Evolutionary conservation across 805 yeast species (phyloP).

Genomic region (Hanseniaspora thailandica): DNA sequence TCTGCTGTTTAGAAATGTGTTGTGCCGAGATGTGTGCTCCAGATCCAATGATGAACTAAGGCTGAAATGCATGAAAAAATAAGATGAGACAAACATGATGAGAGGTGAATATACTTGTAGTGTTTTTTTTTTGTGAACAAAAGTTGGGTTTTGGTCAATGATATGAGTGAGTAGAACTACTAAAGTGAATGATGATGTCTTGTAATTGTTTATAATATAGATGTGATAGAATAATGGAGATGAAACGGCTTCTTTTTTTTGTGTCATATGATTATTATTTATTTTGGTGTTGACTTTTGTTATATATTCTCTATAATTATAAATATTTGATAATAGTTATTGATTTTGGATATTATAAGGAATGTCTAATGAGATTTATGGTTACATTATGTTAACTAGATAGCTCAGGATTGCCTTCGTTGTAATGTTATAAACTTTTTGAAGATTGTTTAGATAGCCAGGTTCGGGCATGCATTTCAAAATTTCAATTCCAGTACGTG

Average conservation of each 20-base stretch:
- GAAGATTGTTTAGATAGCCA: too few relatives aligned
- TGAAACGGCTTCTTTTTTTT: not conserved
- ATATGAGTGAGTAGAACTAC: not conserved
- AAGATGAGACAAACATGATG: not conserved
- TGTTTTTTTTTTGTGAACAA: not conserved
- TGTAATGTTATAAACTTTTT: too few relatives aligned
- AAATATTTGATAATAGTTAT: not conserved
- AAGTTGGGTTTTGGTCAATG: not conserved
- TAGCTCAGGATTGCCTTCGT: too few relatives aligned
- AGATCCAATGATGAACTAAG: not conserved
- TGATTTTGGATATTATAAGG: too few relatives aligned
- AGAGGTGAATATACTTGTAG: too few relatives aligned
- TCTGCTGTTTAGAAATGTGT: constrained; percentile 26
- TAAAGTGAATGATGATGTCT: not conserved
- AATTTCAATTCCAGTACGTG: too few relatives aligned
- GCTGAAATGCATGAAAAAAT: not conserved
- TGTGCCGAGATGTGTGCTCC: constrained; percentile 19
- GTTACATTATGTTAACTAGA: too few relatives aligned
- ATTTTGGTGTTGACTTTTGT: not conserved
- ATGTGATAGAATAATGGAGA: not conserved
- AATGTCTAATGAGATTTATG: too few relatives aligned
- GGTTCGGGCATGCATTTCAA: too few relatives aligned
- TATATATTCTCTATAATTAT: not conserved
- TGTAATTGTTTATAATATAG: not conserved
- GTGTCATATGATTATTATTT: not conserved